Conservation (phyloP, 768 basidiomycete species). For the Termitomyces sp. region DNA sequence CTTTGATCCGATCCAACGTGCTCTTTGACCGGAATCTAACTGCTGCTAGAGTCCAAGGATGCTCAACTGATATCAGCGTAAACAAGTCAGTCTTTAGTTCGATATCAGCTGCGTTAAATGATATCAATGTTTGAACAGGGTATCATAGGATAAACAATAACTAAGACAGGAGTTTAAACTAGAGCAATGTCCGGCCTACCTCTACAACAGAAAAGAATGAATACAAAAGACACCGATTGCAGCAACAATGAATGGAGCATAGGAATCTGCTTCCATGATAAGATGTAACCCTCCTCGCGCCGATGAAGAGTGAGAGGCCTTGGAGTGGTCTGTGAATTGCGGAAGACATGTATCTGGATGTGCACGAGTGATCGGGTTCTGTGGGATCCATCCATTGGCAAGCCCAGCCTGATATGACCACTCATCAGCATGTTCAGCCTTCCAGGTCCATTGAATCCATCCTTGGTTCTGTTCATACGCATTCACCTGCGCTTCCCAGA, state of each 20-base stretch:
- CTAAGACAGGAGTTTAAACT: no score
- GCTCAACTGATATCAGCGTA: no score
- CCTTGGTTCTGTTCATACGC: conserved; percentile 60
- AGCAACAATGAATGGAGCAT: neutral
- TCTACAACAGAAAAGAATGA: neutral
- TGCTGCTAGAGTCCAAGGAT: no score
- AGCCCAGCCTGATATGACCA: conserved; percentile 88
- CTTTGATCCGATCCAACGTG: no score
- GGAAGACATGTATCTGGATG: neutral
- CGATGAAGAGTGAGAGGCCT: neutral
- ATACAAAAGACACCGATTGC: neutral
- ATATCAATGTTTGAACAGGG: neutral
- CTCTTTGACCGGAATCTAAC: no score
- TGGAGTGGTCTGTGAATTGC: no score
- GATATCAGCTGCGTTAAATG: no score
- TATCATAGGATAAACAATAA: neutral
- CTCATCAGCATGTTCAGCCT: conserved; percentile 76
- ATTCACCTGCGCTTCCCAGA: conserved; percentile 80
- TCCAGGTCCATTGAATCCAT: conserved; percentile 86
- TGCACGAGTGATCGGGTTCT: neutral
- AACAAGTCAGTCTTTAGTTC: no score
- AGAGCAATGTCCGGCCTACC: neutral
- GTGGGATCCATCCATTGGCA: conserved; percentile 72
- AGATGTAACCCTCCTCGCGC: neutral
- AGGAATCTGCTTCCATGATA: neutral